Evolutionary conservation across 352 stramenopile genomes (phyloP), one percentile per base, ranked within the genome.

Genomic region (Globisporangium yorkense): DNA sequence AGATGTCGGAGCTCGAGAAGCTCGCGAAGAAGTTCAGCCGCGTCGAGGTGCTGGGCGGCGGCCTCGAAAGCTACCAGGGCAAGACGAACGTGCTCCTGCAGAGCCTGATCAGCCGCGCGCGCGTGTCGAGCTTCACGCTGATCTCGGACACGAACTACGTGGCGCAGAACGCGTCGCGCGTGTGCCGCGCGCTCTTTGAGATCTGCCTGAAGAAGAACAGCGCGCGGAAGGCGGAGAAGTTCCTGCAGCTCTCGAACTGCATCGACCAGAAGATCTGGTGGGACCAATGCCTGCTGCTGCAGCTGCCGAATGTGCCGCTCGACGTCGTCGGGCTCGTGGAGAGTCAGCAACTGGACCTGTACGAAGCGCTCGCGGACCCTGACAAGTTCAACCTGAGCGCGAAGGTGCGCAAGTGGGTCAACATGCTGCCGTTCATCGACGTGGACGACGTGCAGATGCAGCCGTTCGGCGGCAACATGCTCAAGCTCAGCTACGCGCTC

Each of bases 131-230:
- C 54, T 99, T 99, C 61, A 99, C 97, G 16, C 73, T 99, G 2
- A 98, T 98, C 57, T 98, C 93, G 9, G 98, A 99, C 77, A 99
- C 94, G 3, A 99, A 99, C 62, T 99, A 99, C 76, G 96, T 99
- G 6, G 96, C 96, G 18, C 97, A 99, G 54, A 99, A 99, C 68
- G 97, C 96, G 9, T 96, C 94, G 39, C 87, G 98, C 50, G 96
- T 99, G 31, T 94, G 96, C 15, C 86, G 97, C 24, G 97, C 97
- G 24, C 72, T 99, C 37, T 99, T 99, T 77, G 98, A 99, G 74
- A 99, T 99, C 56, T 98, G 80, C 31, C 58, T 98, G 43, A 94
- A 96, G 62, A 92, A 95, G 55, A 83, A 95, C 51, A 96, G 81
- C 63, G 83, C 82, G 24, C 69, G 70, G 4, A 78, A 89, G n/a